Evolutionary conservation across 1,139 yeast genomes (phyloP), one percentile per base, ranked within the genome.

Genomic region (Blastobotrys elegans): DNA sequence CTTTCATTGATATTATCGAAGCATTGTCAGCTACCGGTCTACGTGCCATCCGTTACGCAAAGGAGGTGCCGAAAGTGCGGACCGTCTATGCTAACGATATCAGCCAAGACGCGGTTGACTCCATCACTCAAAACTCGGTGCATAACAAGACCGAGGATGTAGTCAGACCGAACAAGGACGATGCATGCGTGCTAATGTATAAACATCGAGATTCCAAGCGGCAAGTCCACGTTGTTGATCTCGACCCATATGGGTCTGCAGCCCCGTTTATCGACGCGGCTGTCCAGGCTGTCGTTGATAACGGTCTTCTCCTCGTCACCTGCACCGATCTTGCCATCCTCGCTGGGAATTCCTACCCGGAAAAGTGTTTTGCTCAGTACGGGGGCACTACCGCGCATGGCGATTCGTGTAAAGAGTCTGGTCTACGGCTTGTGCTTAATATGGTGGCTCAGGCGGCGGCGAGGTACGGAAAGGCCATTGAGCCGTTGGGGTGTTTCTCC

Each of bases 201-300:
- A 64, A 69, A 21, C 69, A 72, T 44, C 71, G 74, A 47, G 63
- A 75, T 0, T 69, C 68, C 20, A 66, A 61, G 42, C 20, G 20
- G 14, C 6, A 17, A 20, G 60, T 56, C 14, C 95, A 92, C 61
- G 86, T 87, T 10, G 80, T 94, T 49, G 99, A 92, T 67, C 74
- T 92, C 49, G 99, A 92, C 63, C 99, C 99, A 0, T 92, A 92
- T 63, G 99, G 99, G 18, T 84, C 97, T 0, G 98, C 97, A 0
- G 79, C 96, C 1, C 97, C 97, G 4, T 92, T 92, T 62, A 74
- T 92, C 35, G 98, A 92, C 63, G 78, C 92, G 26, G 97, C 97
- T 0, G 73, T 92, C 30, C 95, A 87, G 58, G 72, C 84, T 34
- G 76, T 90, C 13, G 78, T 76, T 46, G 90, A 89, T 56, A 92